A percentile compares a stretch with the other conserved stretches of the same genome.
These are phyloP conservation scores for Paraconiothyrium brasiliense DNA, from an alignment of 2,329 filamentous ascomycete genomes.

Conservation along the genomic window DNA sequence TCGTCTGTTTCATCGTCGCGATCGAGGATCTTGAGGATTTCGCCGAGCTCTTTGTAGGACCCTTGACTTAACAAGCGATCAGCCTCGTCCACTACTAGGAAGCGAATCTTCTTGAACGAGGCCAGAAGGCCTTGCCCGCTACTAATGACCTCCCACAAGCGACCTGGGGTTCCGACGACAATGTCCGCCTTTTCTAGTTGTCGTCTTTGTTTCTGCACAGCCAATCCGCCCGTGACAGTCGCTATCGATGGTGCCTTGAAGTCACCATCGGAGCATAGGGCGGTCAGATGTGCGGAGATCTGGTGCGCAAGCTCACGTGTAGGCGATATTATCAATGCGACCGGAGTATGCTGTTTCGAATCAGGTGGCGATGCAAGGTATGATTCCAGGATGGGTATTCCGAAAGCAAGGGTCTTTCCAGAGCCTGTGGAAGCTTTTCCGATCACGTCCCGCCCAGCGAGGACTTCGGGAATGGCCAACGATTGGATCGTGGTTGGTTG, in stretches of 20 bases:
- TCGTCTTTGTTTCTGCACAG: slow-evolving; percentile 93
- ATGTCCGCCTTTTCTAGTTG: slow-evolving; percentile 86
- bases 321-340: slow-evolving; percentile 81
- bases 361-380: slow-evolving; percentile 67
- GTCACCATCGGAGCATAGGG: slow-evolving; percentile 73
- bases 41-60: slow-evolving; percentile 92
- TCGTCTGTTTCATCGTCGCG: slow-evolving; percentile 64
- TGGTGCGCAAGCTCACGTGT: slow-evolving; percentile 95
- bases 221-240: slow-evolving; percentile 89
- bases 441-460: slow-evolving; percentile 87
- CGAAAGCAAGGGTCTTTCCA: slow-evolving; percentile 95
- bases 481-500: slow-evolving; percentile 85
- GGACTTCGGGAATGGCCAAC: slow-evolving; percentile 80
- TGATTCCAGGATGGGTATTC: slow-evolving; percentile 88
- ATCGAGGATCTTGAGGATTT: slow-evolving; percentile 85
- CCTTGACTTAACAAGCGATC: slow-evolving; percentile 91
- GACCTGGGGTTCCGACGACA: slow-evolving; percentile 90
- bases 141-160: slow-evolving; percentile 93
- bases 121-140: slow-evolving; percentile 74
- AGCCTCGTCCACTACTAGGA: slow-evolving; percentile 92
- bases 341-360: slow-evolving; percentile 56
- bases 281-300: slow-evolving; percentile 81
- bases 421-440: slow-evolving; percentile 97
- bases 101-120: slow-evolving; percentile 77
- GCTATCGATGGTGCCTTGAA: slow-evolving; percentile 72